Conservation (phyloP, 257 asterid species). For the Verbena officinalis region DNA sequence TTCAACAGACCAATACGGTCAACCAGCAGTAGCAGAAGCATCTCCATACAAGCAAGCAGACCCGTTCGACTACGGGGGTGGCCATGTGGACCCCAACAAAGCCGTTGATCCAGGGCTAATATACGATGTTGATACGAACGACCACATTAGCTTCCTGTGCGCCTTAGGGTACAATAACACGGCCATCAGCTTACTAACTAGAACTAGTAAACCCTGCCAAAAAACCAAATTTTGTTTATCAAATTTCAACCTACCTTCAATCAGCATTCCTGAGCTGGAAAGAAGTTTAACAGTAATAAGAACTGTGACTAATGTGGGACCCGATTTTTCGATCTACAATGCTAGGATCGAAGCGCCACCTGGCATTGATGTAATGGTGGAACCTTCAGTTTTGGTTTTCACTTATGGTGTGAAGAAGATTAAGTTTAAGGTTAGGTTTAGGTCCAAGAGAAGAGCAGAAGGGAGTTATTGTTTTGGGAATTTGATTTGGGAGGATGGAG, state of each 20-base stretch:
- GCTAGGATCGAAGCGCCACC: constrained; percentile 30
- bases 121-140: constrained; percentile 25
- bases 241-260: constrained; percentile 42
- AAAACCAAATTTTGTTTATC: constrained; percentile 22
- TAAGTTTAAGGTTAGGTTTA: constrained; percentile 35
- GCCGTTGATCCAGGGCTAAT: constrained; percentile 46
- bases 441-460: constrained; percentile 31
- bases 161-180: constrained; percentile 38
- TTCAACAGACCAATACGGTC: constrained; percentile 33
- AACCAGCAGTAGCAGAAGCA: constrained; percentile 41
- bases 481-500: constrained; percentile 46
- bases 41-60: constrained; percentile 46
- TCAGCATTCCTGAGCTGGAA: constrained; percentile 41
- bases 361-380: constrained; percentile 40
- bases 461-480: constrained; percentile 41
- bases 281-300: constrained; percentile 33
- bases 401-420: constrained; percentile 22
- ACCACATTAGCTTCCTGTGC: constrained; percentile 36
- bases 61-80: constrained; percentile 46
- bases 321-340: constrained; percentile 29
- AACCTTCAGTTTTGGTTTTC: constrained; percentile 31
- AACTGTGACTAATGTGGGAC: constrained; percentile 40
- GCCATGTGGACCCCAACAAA: constrained; percentile 41
- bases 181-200: constrained; percentile 29
- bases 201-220: constrained; percentile 5